Evolutionary conservation across 805 yeast genomes (phyloP), one percentile per base, ranked within the genome.

Genomic region (Komagataella ulmi): DNA sequence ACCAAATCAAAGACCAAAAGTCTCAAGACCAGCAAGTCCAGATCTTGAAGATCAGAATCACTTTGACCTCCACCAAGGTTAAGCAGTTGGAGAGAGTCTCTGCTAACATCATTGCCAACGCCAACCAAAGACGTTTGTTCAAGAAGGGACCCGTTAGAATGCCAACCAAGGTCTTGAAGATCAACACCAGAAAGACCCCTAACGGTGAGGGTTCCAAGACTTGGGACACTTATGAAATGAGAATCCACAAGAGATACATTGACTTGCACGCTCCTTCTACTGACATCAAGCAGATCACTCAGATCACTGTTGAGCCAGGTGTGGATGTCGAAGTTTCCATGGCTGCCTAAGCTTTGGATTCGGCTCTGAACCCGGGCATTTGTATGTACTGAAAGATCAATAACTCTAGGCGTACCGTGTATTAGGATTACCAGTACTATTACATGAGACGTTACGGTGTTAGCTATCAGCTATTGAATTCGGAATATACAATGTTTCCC

Each of bases 161-260:
- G 80, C 99, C 99, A 81, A 93, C 99, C 77, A 93, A 90, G 86
- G 93, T 86, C 66, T 86, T 93, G 71, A 88, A 86, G 78, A 81
- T 93, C 79, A 81, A 95, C 79, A 93, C 99, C 87, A 89, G 99
- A 88, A 93, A 93, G 90, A 86, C 99, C 72, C 99, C 99, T 71
- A 95, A 95, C 77, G 99, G 99, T 93, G 97, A 93, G 82, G 99
- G 99, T 93, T 93, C 99, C 67, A 93, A 93, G 91, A 93, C 99
- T 69, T 93, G 97, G 97, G 99, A 93, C 74, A 80, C 95, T 68
- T 93, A 83, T 77, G 99, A 93, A 83, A 86, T 93, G 96, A 91
- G 97, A 86, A 89, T 93, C 83, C 99, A 93, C 96, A 93, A 93
- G 95, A 90, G 99, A 80, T 85, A 88, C 76, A 88, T 93, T 70